Base-by-base conservation (phyloP, 352 stramenopile genomes). In the Phytophthora nicotianae region DNA sequence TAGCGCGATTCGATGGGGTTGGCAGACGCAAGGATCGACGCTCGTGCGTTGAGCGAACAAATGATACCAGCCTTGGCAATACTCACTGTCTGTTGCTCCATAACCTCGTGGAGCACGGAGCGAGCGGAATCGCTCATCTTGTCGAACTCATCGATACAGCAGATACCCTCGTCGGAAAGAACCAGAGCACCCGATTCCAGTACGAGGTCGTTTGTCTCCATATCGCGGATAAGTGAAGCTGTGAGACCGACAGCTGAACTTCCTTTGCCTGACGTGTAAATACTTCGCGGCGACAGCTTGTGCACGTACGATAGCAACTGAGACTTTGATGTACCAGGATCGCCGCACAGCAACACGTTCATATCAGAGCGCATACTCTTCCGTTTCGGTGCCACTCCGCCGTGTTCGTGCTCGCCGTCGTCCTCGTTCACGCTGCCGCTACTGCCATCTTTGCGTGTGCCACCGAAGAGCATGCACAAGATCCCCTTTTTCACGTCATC, bases 121-220 rank as follows among this genome's bases (percentile, higher is more conserved):
- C 98, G 90, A 24, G 97, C 98, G 2, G 93, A 97, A 58, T 99
- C 97, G 32, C 83, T 97, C 97, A 99, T 99, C 77, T 99, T 99
- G 70, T 99, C 97, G 70, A 99, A 99, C 77, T 99, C 97, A 75
- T 99, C 96, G 48, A 99, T 99, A 72, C 97, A 99, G 76, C 97
- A 99, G 65, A 99, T 97, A 13, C 97, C 97, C 52, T 97, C 85
- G 65, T 99, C 97, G 14, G 88, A 98, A 20, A 99, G 77, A 50
- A 99, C 97, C 24, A 99, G 70, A 14, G 97, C 97, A 16, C 93
- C 93, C 20, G 89, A 97, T 73, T 99, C 98, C 51, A 99, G 85
- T 48, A 99, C 96, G 6, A 99, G 78, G 62, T 99, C 97, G 24
- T 94, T 86, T 9, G 97, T 99, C 71, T 99, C 98, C 52, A 97